Conservation (phyloP, 805 yeast species). For the Pichia nanzhaoensis region DNA sequence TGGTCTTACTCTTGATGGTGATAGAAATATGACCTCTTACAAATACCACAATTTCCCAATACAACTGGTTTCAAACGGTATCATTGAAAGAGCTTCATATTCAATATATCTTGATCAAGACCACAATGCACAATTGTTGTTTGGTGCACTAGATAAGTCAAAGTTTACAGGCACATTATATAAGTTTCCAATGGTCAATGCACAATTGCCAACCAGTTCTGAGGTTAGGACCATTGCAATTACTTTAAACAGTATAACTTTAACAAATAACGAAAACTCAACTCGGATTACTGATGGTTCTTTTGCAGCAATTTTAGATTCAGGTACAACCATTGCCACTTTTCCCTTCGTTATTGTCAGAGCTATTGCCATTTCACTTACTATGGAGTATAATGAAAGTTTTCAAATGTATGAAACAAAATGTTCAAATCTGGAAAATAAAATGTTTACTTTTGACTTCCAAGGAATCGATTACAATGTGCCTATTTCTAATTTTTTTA, state of each 20-base stretch:
- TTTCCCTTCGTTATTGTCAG: slow-evolving; percentile 33
- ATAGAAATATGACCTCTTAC: slow-evolving; percentile 21
- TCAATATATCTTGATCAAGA: slow-evolving; percentile 52
- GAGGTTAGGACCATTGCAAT: slow-evolving; percentile 35
- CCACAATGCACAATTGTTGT: slow-evolving; percentile 47
- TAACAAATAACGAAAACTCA: not conserved
- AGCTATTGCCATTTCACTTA: slow-evolving; percentile 25
- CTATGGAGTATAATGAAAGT: slow-evolving; percentile 35
- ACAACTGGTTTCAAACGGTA: slow-evolving; percentile 49
- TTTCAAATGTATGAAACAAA: slow-evolving; percentile 40
- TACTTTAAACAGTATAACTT: slow-evolving; percentile 8
- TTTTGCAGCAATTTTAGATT: slow-evolving; percentile 44
- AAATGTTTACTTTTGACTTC: slow-evolving; percentile 40
- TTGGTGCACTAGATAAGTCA: slow-evolving; percentile 66
- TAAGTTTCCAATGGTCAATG: slow-evolving; percentile 46
- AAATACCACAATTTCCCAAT: slow-evolving; percentile 62
- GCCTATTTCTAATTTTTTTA: slow-evolving; percentile 33
- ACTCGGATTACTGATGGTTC: slow-evolving; percentile 21
- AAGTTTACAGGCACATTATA: slow-evolving; percentile 49
- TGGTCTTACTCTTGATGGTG: too few species aligned
- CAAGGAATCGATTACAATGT: slow-evolving; percentile 50
- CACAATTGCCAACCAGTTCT: slow-evolving; percentile 29
- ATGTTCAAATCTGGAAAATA: slow-evolving; percentile 32
- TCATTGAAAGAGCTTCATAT: slow-evolving; percentile 48
- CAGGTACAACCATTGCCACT: slow-evolving; percentile 48